Evolutionary conservation across 2,329 filamentous ascomycete genomes (phyloP), one percentile per base, ranked within the genome.

Genomic region (Hymenoscyphus albidus): DNA sequence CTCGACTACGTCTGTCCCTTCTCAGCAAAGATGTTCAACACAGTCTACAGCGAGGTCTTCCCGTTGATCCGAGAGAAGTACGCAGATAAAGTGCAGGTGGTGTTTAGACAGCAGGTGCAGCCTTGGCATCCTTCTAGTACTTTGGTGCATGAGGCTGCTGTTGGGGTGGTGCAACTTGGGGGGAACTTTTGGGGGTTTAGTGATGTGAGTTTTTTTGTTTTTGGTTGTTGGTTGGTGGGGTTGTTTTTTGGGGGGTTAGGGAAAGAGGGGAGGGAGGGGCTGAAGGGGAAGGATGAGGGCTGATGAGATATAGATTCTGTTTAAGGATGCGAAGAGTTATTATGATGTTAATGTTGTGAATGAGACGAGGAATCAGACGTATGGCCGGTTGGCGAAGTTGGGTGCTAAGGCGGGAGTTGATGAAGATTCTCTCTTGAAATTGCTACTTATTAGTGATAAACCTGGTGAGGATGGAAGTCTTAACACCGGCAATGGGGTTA

Each of bases 101-200:
- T 98, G 73, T 91, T 97, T 82, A 89, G 93, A 59, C 93, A 94
- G 76, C 93, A 97, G 76, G 86, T 97, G 73, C 93, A 97, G 80
- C 92, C 93, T 14, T 97, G 94, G 94, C 93, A 98, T 79, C 94
- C 94, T 1, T 92, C 90, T 22, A 93, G 87, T 51, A 93, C 90
- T 6, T 83, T 93, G 12, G 82, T 85, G 63, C 91, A 94, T 80
- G 94, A 98, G 83, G 90, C 93, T 39, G 93, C 82, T 3, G 84
- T 92, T 39, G 94, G 93, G 2, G 92, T 97, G 1, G 83, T 94
- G 70, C 85, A 84, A 61, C 77, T 92, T 6, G 80, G 86, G 2
- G 89, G 91, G 0, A 80, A 58, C 12, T 98, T 96, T 83, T 96
- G 89, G 87, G 81, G 83, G 16, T 97, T 94, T 77, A 91, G 86